Conservation (phyloP, 192 early-diverging fungal genomes). For the Helicostylum pulchrum region DNA sequence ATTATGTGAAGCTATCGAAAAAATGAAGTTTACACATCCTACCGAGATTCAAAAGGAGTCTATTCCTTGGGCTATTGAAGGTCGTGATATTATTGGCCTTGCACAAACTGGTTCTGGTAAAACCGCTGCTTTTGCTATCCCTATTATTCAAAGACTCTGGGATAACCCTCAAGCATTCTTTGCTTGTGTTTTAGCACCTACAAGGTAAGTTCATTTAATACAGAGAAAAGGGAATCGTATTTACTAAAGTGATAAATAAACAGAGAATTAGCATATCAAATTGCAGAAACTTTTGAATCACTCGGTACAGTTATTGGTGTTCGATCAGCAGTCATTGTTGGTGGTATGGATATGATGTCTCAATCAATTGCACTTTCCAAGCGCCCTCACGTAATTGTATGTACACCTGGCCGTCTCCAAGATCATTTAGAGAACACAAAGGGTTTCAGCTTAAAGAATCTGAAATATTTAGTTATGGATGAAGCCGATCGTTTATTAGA, state of each 20-base stretch:
- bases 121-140: constrained; percentile 83
- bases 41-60: constrained; percentile 90
- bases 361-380: constrained; percentile 93
- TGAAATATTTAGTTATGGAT: constrained; percentile 94
- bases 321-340: constrained; percentile 85
- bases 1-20: constrained; percentile 85
- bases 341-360: constrained; percentile 97
- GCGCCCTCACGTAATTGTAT: constrained; percentile 92
- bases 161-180: constrained; percentile 86
- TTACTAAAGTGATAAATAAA: neutral
- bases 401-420: constrained; percentile 92
- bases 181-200: constrained; percentile 96
- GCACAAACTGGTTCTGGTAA: constrained; percentile 96
- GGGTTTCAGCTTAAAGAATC: constrained; percentile 85
- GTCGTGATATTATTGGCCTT: constrained; percentile 94
- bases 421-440: constrained; percentile 99
- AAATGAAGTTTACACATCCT: constrained; percentile 83
- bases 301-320: constrained; percentile 90
- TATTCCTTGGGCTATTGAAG: constrained; percentile 89
- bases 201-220: constrained; percentile 50
- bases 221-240: neutral
- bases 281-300: constrained; percentile 88
- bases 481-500: constrained; percentile 91
- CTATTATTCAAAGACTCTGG: constrained; percentile 84
- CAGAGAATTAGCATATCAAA: constrained; percentile 94